Percentiles rank a stretch among this genome's conserved stretches.
phyloP scores from a whole-genome alignment of 768 basidiomycete genomes.

The Phallus indusiatus region DNA sequence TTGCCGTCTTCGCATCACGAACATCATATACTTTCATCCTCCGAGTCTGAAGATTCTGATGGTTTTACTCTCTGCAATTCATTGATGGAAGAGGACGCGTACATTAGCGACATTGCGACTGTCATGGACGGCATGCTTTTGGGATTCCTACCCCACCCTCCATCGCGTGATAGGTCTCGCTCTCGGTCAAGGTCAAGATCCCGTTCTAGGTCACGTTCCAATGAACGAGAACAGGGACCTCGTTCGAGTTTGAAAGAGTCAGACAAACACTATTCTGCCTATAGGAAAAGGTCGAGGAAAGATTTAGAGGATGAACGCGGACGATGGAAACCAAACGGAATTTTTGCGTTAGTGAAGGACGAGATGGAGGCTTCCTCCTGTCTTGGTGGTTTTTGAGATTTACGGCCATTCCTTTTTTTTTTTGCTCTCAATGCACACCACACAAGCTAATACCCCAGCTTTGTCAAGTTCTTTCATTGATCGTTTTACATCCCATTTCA shows the following conservation, averaged over 20 bases:
- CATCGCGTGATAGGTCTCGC: background rate
- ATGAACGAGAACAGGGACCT: background rate
- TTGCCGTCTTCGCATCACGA: background rate
- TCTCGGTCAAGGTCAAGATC: background rate
- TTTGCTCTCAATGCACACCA: background rate
- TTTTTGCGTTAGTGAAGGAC: background rate
- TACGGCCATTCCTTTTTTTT: background rate
- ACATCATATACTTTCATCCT: background rate
- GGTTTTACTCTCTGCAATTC: background rate
- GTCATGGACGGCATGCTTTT: background rate
- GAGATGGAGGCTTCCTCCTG: background rate
- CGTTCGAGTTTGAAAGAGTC: background rate
- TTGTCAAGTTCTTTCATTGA: background rate
- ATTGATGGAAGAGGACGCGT: background rate
- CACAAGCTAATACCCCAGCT: background rate
- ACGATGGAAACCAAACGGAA: background rate
- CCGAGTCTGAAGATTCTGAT: conserved; percentile 3
- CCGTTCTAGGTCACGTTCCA: background rate
- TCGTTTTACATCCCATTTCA: background rate
- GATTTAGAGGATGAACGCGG: background rate
- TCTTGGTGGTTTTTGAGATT: background rate
- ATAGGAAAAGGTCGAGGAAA: background rate
- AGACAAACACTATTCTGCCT: background rate
- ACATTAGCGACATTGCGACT: background rate
- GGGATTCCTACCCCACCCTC: conserved; percentile 1